These are phyloP conservation scores for Rehmannia glutinosa DNA, from an alignment of 257 asterid species.

Conservation along the genomic window DNA sequence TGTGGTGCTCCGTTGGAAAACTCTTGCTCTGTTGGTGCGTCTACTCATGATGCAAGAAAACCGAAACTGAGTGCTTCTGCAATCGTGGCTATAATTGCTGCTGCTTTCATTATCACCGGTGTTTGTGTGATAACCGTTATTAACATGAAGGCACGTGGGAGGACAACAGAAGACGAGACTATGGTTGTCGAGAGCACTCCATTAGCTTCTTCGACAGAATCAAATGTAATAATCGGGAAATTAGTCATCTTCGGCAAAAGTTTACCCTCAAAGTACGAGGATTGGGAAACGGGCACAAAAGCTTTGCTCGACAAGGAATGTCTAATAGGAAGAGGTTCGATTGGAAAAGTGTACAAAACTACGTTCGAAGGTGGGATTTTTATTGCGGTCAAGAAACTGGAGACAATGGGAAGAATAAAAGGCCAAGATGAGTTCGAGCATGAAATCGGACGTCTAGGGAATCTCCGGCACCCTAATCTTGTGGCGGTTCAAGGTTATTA, in stretches of 20 bases:
- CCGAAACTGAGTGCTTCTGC: conserved; percentile 68
- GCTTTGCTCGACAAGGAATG: conserved; percentile 90
- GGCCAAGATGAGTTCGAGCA: conserved; percentile 90
- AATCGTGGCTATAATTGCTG: conserved; percentile 83
- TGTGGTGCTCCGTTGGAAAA: conserved; percentile 72
- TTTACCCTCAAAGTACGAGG: conserved; percentile 87
- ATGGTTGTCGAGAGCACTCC: conserved; percentile 68
- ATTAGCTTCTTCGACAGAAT: conserved; percentile 67
- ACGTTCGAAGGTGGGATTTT: conserved; percentile 71
- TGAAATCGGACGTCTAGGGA: conserved; percentile 71
- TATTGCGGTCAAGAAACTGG: conserved; percentile 85
- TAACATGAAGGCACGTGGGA: conserved; percentile 60
- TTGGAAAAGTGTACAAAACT: conserved; percentile 78
- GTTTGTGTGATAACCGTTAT: conserved; percentile 65
- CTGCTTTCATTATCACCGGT: conserved; percentile 62
- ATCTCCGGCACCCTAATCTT: conserved; percentile 64
- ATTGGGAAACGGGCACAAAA: conserved; percentile 93
- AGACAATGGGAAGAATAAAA: conserved; percentile 74
- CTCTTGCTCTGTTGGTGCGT: conserved; percentile 34
- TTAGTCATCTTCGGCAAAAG: conserved; percentile 78
- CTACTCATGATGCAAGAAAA: conserved; percentile 28
- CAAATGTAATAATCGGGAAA: conserved; percentile 81
- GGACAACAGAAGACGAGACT: conserved; percentile 48
- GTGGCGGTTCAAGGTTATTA: conserved; percentile 78
- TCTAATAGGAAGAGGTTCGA: conserved; percentile 81